Evolutionary conservation across 2,329 filamentous ascomycete genomes (phyloP).

Genomic region (Pseudocercospora vitis): DNA sequence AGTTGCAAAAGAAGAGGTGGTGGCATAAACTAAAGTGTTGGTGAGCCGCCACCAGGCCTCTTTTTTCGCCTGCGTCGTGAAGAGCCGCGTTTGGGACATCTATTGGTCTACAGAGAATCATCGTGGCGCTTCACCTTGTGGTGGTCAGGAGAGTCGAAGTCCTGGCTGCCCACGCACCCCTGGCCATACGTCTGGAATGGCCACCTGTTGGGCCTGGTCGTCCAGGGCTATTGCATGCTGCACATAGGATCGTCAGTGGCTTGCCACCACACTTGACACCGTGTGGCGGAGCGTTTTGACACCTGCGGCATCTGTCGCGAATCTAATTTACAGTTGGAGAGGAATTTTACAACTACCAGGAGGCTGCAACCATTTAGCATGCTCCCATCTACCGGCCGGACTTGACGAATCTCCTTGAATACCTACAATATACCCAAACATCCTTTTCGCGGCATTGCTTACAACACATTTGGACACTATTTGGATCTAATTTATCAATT

Average conservation of each 20-base stretch:
- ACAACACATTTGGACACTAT: background rate
- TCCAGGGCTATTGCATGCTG: no score
- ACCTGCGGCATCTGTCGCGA: background rate
- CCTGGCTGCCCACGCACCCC: no score
- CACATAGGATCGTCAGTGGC: no score
- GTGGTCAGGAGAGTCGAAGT: no score
- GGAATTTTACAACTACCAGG: background rate
- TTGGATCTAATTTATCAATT: slow-evolving; percentile 2
- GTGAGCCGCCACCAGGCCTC: slow-evolving; percentile 10
- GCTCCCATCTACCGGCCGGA: background rate
- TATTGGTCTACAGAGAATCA: no score
- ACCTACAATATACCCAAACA: slow-evolving; percentile 1
- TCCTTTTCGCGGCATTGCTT: background rate
- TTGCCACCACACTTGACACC: no score
- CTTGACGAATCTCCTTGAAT: slow-evolving; percentile 5
- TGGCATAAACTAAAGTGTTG: slow-evolving; percentile 28
- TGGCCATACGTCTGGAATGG: no score
- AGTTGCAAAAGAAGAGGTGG: slow-evolving; percentile 21
- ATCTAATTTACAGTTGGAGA: background rate
- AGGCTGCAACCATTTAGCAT: background rate
- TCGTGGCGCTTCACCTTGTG: background rate
- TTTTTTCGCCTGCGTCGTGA: background rate
- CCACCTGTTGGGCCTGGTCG: no score
- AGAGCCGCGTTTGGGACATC: no score
- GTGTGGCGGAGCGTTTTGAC: no score